Conservation (phyloP, 495 filamentous ascomycete species). For the Lophiotrema nucula region DNA sequence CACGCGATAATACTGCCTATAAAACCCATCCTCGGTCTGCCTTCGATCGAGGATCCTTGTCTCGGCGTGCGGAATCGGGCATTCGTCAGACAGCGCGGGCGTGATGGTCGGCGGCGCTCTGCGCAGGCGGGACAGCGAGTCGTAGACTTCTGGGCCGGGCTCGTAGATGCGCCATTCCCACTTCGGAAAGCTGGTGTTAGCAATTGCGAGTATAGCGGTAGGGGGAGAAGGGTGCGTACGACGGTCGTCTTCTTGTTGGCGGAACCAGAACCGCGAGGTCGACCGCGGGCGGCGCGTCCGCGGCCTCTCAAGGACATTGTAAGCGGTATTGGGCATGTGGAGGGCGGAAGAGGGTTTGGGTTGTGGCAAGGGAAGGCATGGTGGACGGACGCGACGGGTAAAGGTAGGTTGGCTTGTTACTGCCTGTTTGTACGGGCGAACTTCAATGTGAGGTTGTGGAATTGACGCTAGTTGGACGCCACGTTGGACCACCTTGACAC, state of each 20-base stretch:
- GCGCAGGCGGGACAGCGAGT: constrained; percentile 8
- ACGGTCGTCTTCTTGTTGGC: background rate
- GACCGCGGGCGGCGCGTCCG: background rate
- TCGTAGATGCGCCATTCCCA: constrained; percentile 20
- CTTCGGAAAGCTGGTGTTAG: background rate
- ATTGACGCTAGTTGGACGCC: too few species aligned
- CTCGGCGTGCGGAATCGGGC: constrained; percentile 14
- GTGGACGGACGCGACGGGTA: too few species aligned
- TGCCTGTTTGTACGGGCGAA: too few species aligned
- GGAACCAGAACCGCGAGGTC: background rate
- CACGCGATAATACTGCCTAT: constrained; percentile 7
- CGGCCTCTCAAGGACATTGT: background rate
- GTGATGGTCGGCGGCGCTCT: constrained; percentile 16
- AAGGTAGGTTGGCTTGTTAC: too few species aligned
- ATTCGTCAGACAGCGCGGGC: background rate
- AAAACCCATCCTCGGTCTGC: constrained; percentile 6
- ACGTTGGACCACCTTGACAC: too few species aligned
- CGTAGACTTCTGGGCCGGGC: constrained; percentile 18
- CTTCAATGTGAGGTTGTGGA: too few species aligned
- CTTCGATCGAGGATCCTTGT: constrained; percentile 11
- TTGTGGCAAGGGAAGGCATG: too few species aligned
- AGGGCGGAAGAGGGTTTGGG: background rate
- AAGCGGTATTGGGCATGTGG: too few species aligned
- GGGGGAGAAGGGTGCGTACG: background rate
- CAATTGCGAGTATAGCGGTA: background rate